phyloP scores from a whole-genome alignment of 441 rosid genomes.

The Eutrema salsugineum region DNA sequence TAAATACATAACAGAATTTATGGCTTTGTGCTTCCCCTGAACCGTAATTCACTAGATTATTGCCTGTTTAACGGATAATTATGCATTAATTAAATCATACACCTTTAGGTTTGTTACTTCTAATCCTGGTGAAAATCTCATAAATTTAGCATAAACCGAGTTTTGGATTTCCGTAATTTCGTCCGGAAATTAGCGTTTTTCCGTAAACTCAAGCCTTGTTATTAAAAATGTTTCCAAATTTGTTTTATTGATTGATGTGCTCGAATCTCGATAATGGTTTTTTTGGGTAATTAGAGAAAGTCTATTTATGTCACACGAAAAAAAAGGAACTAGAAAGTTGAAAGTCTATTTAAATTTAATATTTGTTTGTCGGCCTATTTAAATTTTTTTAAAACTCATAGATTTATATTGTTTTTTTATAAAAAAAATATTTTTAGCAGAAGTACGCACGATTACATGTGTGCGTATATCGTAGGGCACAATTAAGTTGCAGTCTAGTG shows the following conservation, averaged over 20 bases:
- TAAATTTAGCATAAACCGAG: not conserved
- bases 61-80: constrained; percentile 4
- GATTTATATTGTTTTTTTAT: not conserved
- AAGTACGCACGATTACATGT: constrained; percentile 25
- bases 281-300: not conserved
- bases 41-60: constrained; percentile 3
- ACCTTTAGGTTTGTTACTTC: not conserved
- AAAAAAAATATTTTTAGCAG: not conserved
- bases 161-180: not conserved
- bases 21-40: not conserved
- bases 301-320: constrained; percentile 14
- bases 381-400: too few species aligned
- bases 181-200: not conserved
- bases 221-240: not conserved
- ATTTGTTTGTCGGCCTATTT: not conserved
- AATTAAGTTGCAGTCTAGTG: constrained; percentile 13
- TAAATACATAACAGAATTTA: constrained; percentile 31
- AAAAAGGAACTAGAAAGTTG: not conserved
- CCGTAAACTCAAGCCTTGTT: not conserved
- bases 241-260: constrained; percentile 15
- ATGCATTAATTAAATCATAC: not conserved
- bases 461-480: constrained; percentile 19
- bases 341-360: not conserved
- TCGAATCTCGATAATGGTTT: constrained; percentile 6
- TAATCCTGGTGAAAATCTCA: not conserved